phyloP scores from a whole-genome alignment of 176 grass and related monocot genomes.

The Aegilops bicornis region DNA sequence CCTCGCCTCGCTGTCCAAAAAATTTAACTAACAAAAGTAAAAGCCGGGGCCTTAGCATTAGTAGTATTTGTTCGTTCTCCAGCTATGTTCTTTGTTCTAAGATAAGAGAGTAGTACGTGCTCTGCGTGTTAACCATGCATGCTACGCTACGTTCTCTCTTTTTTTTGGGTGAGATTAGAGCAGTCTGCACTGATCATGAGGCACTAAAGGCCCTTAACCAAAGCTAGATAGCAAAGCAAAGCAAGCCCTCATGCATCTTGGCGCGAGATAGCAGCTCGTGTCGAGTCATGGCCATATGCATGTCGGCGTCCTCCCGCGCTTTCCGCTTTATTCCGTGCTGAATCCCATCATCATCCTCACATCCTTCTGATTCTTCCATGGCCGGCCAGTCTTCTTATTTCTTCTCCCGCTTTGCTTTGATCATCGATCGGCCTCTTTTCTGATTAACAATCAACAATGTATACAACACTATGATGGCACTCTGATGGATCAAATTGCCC shows the following conservation, averaged over 20 bases:
- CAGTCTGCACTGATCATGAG: slow-evolving; percentile 53
- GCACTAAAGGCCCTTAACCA: slow-evolving; percentile 18
- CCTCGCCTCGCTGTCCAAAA: background rate
- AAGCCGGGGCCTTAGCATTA: background rate
- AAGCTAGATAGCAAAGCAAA: slow-evolving; percentile 38
- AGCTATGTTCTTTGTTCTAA: too few species aligned
- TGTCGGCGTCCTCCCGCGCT: slow-evolving; percentile 49
- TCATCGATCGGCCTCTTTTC: background rate
- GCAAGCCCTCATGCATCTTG: slow-evolving; percentile 19
- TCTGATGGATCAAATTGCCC: background rate
- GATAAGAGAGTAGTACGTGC: too few species aligned
- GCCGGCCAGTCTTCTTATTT: slow-evolving; percentile 26
- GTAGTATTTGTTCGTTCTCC: background rate
- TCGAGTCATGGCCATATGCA: slow-evolving; percentile 28
- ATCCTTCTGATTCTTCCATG: slow-evolving; percentile 23
- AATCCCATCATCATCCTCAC: slow-evolving; percentile 52
- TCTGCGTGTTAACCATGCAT: background rate
- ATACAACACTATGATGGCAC: background rate
- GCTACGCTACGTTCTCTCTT: background rate
- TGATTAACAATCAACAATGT: background rate
- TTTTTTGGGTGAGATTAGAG: background rate
- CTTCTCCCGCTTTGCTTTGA: slow-evolving; percentile 25
- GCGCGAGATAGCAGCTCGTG: background rate
- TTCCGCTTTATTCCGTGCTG: slow-evolving; percentile 66
- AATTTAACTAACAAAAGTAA: background rate